A percentile compares a stretch with the other conserved stretches of the same genome.
phyloP scores from a whole-genome alignment of 768 basidiomycete species.

The Lactarius hatsudake region DNA sequence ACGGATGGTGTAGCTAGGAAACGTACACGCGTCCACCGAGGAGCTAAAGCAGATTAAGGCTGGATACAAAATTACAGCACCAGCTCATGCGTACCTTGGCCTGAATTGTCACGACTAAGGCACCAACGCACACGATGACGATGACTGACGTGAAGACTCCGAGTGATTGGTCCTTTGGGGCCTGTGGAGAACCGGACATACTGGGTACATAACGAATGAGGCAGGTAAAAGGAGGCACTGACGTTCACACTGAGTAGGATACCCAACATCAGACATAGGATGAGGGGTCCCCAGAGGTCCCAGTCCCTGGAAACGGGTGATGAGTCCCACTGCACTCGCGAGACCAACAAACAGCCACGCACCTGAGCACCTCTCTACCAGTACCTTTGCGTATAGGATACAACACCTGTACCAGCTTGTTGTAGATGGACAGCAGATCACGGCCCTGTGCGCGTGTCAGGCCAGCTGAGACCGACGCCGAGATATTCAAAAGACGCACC shows the following conservation, averaged over 20 bases:
- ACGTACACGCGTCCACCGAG: slow-evolving; percentile 80
- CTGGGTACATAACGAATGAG: background rate
- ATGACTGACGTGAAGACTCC: slow-evolving; percentile 94
- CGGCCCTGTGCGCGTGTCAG: slow-evolving; percentile 56
- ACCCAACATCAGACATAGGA: slow-evolving; percentile 75
- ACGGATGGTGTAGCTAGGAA: background rate
- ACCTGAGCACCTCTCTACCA: slow-evolving; percentile 82
- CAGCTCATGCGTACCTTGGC: slow-evolving; percentile 64
- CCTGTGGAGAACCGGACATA: slow-evolving; percentile 45
- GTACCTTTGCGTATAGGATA: slow-evolving; percentile 72
- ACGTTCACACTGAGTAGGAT: slow-evolving; percentile 87
- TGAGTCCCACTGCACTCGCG: slow-evolving; percentile 7
- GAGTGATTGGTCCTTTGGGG: slow-evolving; percentile 77
- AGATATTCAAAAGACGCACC: slow-evolving; percentile 44
- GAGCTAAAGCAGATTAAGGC: slow-evolving; percentile 45
- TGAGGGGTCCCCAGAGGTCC: slow-evolving; percentile 96
- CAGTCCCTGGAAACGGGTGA: slow-evolving; percentile 62
- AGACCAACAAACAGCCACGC: slow-evolving; percentile 24
- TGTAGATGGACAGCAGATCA: slow-evolving; percentile 86
- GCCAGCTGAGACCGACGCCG: slow-evolving; percentile 13
- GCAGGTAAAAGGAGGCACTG: slow-evolving; percentile 27
- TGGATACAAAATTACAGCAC: slow-evolving; percentile 1
- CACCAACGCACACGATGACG: slow-evolving; percentile 87
- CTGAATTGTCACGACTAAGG: slow-evolving; percentile 90
- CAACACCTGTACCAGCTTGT: slow-evolving; percentile 90